Base-by-base conservation (phyloP, 1,284 basidiomycete species). In the Cronartium ribicola region DNA sequence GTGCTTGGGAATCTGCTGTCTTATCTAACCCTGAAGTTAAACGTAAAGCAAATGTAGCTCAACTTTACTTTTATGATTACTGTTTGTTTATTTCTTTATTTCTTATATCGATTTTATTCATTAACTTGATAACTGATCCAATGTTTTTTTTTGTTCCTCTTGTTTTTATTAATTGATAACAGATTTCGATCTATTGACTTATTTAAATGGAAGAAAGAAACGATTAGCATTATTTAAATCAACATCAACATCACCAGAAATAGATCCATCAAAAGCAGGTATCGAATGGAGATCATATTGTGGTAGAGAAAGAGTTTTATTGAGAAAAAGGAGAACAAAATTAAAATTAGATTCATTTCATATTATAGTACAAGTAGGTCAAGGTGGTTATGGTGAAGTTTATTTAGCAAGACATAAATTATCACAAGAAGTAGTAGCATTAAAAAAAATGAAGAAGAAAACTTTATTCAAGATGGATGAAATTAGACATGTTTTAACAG, bases 381-480 rank as follows among this genome's bases (percentile, higher is more conserved):
- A 97, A 83, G 94, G 94, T 22, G 94, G 94, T 1, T 97, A 96
- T 82, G 94, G 94, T 8, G 94, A 96, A 77, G 94, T 97, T 40
- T 97, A 90, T 81, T 84, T 97, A 57, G 94, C 94, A 4, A 85
- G 94, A 62, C 95, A 95, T 81, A 90, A 80, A 77, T 93, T 96
- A 78, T 90, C 93, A 0, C 90, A 91, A 48, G 92, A 97, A 81
- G 90, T 97, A 6, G 96, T 94, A 77, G 94, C 94, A 1, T 83
- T 97, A 73, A 97, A 97, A 85, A 94, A 92, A 84, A 94, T 97
- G 94, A 86, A 85, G 78, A 97, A 97, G 82, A 86, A 88, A 57
- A 96, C 93, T 0, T 80, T 97, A 62, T 89, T 89, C 79, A 97
- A 97, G 85, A 96, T 96, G 94, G 93, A 96, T 77, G 94, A 97